phyloP scores from a whole-genome alignment of 2,329 filamentous ascomycete genomes.

The Verticillium klebahnii region DNA sequence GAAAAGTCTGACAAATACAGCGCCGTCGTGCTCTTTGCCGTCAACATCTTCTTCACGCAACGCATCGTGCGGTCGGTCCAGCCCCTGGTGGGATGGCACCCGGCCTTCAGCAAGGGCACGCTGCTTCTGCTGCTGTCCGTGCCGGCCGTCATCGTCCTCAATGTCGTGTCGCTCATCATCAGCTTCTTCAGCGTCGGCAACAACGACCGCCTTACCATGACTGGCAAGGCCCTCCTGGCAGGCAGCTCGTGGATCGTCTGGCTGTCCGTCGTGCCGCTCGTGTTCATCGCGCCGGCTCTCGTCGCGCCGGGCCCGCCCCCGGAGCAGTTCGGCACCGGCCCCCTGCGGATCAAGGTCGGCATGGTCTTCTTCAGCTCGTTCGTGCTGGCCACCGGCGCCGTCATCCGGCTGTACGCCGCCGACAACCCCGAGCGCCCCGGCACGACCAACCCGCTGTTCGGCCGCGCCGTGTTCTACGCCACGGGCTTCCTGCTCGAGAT shows the following conservation, averaged over 20 bases:
- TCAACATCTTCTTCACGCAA: constrained; percentile 34
- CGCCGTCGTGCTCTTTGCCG: constrained; percentile 26
- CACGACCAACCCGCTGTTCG: constrained; percentile 21
- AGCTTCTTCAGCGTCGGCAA: constrained; percentile 18
- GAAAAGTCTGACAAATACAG: constrained; percentile 10
- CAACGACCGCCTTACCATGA: constrained; percentile 6
- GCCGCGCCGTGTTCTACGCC: constrained; percentile 27
- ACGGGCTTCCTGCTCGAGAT: constrained; percentile 28
- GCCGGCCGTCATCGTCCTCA: constrained; percentile 22
- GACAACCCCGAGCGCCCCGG: constrained; percentile 18
- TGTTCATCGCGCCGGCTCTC: constrained; percentile 16
- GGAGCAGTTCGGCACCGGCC: constrained; percentile 26
- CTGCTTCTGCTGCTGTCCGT: constrained; percentile 20
- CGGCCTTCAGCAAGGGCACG: constrained; percentile 16
- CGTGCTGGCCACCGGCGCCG: constrained; percentile 14
- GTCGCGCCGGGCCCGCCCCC: constrained; percentile 21
- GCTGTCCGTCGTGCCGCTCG: constrained; percentile 16
- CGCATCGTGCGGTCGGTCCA: constrained; percentile 32
- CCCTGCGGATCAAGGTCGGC: constrained; percentile 20
- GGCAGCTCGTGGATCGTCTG: constrained; percentile 17
- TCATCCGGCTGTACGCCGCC: constrained; percentile 17
- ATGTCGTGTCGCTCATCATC: constrained; percentile 23
- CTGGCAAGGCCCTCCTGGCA: constrained; percentile 13
- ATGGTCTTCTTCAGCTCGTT: constrained; percentile 18
- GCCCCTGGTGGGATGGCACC: constrained; percentile 29